phyloP scores from a whole-genome alignment of 106 monocot genomes.

The Dendrobium chrysotoxum region DNA sequence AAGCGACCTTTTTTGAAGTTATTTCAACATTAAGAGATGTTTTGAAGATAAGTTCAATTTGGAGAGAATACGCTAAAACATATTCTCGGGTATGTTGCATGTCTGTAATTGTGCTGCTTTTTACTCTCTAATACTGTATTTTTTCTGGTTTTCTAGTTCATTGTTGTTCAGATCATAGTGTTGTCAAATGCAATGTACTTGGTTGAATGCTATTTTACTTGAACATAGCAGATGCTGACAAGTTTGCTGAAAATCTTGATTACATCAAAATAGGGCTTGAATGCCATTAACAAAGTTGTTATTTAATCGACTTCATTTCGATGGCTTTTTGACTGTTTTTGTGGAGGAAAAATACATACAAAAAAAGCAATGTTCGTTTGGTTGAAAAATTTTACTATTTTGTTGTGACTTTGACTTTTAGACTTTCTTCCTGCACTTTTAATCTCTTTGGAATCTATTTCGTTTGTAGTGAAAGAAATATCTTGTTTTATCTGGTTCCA shows the following conservation, averaged over 20 bases:
- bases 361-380: too few relatives aligned
- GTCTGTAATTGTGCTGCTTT: background rate
- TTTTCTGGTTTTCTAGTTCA: background rate
- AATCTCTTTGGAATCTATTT: background rate
- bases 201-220: background rate
- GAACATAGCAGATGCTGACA: background rate
- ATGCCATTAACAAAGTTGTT: background rate
- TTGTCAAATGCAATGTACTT: background rate
- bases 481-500: background rate
- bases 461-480: background rate
- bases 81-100: slow-evolving; percentile 61
- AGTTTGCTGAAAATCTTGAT: background rate
- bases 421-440: background rate
- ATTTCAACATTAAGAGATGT: slow-evolving; percentile 93
- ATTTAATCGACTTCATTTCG: background rate
- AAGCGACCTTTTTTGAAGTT: slow-evolving; percentile 97
- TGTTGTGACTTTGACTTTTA: background rate
- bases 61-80: slow-evolving; percentile 94
- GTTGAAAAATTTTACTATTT: background rate
- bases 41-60: slow-evolving; percentile 78
- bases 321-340: too few relatives aligned
- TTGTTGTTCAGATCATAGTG: background rate
- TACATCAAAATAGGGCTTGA: background rate
- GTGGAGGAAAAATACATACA: too few relatives aligned
- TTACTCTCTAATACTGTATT: too few relatives aligned